A percentile compares a stretch with the other conserved stretches of the same genome.
Evolutionary conservation across 768 basidiomycete genomes (phyloP).

Genomic region (Xanthoconium purpureum): DNA sequence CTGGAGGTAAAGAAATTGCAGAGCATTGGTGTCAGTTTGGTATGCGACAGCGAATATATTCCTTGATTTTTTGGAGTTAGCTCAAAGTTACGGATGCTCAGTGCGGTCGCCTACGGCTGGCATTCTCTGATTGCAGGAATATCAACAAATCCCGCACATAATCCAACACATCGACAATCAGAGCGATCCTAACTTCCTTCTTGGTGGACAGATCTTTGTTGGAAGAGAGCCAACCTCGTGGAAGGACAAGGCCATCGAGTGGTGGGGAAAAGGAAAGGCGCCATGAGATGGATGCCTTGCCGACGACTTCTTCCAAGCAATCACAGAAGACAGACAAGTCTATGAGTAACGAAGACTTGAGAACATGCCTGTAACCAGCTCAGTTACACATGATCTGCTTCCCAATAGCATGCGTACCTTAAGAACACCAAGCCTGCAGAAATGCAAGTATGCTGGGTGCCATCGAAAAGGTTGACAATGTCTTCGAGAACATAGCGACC

Average conservation of each 20-base stretch:
- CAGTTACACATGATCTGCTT: slow-evolving; percentile 15
- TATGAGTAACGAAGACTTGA: slow-evolving; percentile 37
- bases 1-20: slow-evolving; percentile 44
- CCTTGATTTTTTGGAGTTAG: background rate
- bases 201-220: slow-evolving; percentile 12
- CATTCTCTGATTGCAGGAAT: slow-evolving; percentile 28
- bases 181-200: slow-evolving; percentile 37
- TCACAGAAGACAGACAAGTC: slow-evolving; percentile 51
- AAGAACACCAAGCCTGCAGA: slow-evolving; percentile 38
- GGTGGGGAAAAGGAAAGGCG: slow-evolving; percentile 15
- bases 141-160: slow-evolving; percentile 27
- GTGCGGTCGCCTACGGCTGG: slow-evolving; percentile 22
- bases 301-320: slow-evolving; percentile 47
- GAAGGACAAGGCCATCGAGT: slow-evolving; percentile 50
- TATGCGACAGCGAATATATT: slow-evolving; percentile 5
- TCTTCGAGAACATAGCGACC: slow-evolving; percentile 33
- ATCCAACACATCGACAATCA: slow-evolving; percentile 29
- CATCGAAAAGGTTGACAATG: slow-evolving; percentile 29
- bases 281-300: slow-evolving; percentile 37
- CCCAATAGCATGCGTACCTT: slow-evolving; percentile 29
- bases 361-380: slow-evolving; percentile 39
- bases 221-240: slow-evolving; percentile 48
- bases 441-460: slow-evolving; percentile 25
- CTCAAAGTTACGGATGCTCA: background rate
- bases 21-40: slow-evolving; percentile 15